Percentiles rank a stretch among this genome's conserved stretches.
phyloP scores from a whole-genome alignment of 768 basidiomycete species.

The Mycena chlorophos region DNA sequence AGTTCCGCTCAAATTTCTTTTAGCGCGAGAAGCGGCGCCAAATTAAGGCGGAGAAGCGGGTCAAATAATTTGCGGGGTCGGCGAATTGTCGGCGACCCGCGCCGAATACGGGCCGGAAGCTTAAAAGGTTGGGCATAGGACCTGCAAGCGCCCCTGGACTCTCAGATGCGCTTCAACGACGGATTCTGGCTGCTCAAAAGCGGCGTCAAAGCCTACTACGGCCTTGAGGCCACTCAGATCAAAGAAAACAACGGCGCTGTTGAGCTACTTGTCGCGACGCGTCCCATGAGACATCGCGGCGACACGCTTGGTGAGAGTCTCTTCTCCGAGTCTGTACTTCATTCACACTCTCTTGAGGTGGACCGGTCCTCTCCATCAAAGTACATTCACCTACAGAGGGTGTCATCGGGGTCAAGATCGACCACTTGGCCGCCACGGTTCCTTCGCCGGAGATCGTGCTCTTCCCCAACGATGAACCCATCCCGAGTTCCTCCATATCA shows the following conservation, averaged over 20 bases:
- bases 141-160: not conserved
- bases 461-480: constrained; percentile 59
- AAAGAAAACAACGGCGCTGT: constrained; percentile 47
- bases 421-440: constrained; percentile 49
- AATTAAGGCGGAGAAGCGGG: no score
- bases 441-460: constrained; percentile 53
- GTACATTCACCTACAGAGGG: constrained; percentile 57
- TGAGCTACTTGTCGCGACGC: constrained; percentile 60
- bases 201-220: constrained; percentile 61
- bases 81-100: not conserved
- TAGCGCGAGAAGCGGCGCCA: no score
- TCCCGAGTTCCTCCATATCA: constrained; percentile 43
- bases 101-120: no score
- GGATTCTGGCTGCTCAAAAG: constrained; percentile 69
- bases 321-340: not conserved
- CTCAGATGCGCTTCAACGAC: constrained; percentile 68
- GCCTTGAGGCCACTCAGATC: constrained; percentile 59
- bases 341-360: constrained; percentile 30
- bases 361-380: constrained; percentile 51
- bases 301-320: constrained; percentile 56
- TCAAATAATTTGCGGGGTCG: no score
- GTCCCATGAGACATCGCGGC: constrained; percentile 60
- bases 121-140: no score
- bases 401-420: constrained; percentile 56
- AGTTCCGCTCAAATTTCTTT: no score